phyloP scores from a whole-genome alignment of 2,329 filamentous ascomycete species.

The Neospermospora avenae region DNA sequence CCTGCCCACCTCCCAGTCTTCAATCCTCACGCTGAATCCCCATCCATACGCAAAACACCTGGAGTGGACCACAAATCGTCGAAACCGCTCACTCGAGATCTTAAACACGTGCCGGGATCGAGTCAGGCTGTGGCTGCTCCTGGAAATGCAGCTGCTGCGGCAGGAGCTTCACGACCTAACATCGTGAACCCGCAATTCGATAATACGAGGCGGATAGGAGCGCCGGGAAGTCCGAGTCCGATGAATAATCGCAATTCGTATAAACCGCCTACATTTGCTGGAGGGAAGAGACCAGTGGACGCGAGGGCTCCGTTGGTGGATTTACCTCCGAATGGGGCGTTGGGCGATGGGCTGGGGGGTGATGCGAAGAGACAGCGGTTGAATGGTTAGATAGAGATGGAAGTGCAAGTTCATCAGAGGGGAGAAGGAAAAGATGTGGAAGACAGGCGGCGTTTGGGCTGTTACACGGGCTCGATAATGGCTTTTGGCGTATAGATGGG shows the following conservation, averaged over 20 bases:
- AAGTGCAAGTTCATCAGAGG: neutral
- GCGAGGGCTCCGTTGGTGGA: constrained; percentile 30
- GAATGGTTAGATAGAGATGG: too few species aligned
- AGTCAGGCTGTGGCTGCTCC: constrained; percentile 24
- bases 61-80: constrained; percentile 78
- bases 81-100: constrained; percentile 62
- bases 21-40: constrained; percentile 72
- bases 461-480: neutral
- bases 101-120: constrained; percentile 47
- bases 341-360: constrained; percentile 18
- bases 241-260: constrained; percentile 57
- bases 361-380: constrained; percentile 36
- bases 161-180: constrained; percentile 36
- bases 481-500: neutral
- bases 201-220: constrained; percentile 55
- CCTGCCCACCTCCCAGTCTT: constrained; percentile 55
- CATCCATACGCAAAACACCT: constrained; percentile 84
- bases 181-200: constrained; percentile 53
- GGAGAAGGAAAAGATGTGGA: neutral
- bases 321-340: constrained; percentile 31
- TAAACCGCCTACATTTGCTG: constrained; percentile 51
- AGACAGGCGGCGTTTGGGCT: neutral
- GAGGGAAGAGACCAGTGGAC: constrained; percentile 24
- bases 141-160: neutral
- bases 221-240: constrained; percentile 52